These are phyloP conservation scores for Phlebiopsis gigantea DNA, from an alignment of 768 basidiomycete species.

Conservation along the genomic window DNA sequence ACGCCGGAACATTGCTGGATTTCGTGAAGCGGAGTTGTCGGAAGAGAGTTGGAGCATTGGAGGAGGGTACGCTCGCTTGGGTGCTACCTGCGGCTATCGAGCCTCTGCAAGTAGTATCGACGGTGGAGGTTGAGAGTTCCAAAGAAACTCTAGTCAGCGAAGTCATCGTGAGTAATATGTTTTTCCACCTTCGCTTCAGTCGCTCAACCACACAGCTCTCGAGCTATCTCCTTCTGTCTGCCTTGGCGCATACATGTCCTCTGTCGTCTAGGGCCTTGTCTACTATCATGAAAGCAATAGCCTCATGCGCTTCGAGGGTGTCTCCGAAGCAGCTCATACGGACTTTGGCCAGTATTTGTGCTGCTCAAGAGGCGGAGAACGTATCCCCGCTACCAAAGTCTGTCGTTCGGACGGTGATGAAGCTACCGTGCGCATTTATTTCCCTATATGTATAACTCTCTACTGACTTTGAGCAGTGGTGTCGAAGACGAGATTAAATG, in stretches of 20 bases:
- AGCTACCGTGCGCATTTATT: conserved; percentile 42
- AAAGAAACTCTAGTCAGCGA: conserved; percentile 35
- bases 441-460: conserved; percentile 13
- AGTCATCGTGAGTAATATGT: conserved; percentile 40
- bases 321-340: conserved; percentile 57
- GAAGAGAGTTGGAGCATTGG: conserved; percentile 36
- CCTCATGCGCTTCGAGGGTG: conserved; percentile 43
- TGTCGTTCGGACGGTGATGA: conserved; percentile 29
- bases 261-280: conserved; percentile 56
- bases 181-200: not conserved
- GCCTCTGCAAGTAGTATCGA: conserved; percentile 36
- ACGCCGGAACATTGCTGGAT: conserved; percentile 72
- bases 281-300: conserved; percentile 50
- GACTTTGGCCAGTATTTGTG: conserved; percentile 60
- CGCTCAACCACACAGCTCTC: conserved; percentile 45
- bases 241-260: conserved; percentile 61
- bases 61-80: conserved; percentile 63
- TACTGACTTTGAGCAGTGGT: conserved; percentile 27
- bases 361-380: conserved; percentile 48
- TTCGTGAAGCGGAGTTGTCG: conserved; percentile 43
- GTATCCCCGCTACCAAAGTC: conserved; percentile 31
- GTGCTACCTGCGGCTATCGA: conserved; percentile 60
- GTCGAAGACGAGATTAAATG: conserved; percentile 44
- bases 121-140: conserved; percentile 1
- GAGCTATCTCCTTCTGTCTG: conserved; percentile 66